A percentile compares a stretch with the other conserved stretches of the same genome.
Conservation (phyloP, 2,329 filamentous ascomycete species). For the Colletotrichum siamense region DNA sequence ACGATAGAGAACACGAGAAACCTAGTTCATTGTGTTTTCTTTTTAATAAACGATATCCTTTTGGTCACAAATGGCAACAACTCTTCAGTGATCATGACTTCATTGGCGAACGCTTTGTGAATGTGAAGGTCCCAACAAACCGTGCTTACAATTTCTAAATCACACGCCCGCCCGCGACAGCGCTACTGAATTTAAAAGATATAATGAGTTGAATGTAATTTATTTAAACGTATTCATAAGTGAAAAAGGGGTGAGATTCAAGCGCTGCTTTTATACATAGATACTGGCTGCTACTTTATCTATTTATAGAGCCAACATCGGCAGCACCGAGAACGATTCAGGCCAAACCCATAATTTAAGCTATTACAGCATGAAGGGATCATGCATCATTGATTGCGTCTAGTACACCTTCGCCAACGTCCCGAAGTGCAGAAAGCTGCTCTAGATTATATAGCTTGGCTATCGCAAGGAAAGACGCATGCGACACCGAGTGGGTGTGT, state of each 20-base stretch:
- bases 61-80: rapidly evolving
- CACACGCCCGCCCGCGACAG: neutral
- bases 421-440: neutral
- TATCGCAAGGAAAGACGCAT: neutral
- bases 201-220: neutral
- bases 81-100: no score
- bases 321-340: neutral
- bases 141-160: no score
- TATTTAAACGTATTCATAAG: neutral
- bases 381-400: neutral
- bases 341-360: neutral
- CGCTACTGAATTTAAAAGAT: neutral
- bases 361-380: neutral
- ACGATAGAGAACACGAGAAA: no score
- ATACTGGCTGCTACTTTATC: neutral
- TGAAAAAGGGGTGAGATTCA: neutral
- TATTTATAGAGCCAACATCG: neutral
- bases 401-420: neutral
- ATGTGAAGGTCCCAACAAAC: rapidly evolving
- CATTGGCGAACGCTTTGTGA: no score
- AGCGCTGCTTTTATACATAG: neutral
- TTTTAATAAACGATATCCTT: rapidly evolving
- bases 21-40: no score
- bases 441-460: neutral
- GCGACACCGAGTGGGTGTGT: neutral